Conservation (phyloP, 352 stramenopile species). For the Thalassiosira hispida region DNA sequence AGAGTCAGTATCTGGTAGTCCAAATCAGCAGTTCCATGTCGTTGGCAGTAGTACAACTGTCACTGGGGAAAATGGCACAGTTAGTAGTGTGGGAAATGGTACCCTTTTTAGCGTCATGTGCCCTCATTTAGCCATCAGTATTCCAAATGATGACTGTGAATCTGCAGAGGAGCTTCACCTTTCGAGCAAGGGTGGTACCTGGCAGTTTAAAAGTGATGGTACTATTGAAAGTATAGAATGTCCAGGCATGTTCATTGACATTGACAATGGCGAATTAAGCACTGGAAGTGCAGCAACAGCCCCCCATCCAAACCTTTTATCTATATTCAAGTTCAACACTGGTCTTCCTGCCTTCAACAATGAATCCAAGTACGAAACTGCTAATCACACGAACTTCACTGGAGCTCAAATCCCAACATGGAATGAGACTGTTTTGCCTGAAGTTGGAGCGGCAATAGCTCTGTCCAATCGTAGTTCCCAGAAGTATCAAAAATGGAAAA, state of each 20-base stretch:
- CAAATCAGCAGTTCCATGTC: not conserved
- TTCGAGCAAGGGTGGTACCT: not conserved
- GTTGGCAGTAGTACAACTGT: not conserved
- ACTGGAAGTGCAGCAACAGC: not conserved
- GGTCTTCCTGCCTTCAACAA: not conserved
- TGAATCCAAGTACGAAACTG: too few relatives aligned
- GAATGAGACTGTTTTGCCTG: not conserved
- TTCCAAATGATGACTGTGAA: not conserved
- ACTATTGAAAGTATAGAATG: slow-evolving; percentile 2
- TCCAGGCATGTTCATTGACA: not conserved
- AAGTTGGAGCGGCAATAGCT: not conserved
- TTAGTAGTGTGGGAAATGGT: too few relatives aligned
- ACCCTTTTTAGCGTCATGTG: not conserved
- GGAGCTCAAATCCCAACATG: too few relatives aligned
- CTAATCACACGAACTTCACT: too few relatives aligned
- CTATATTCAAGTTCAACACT: not conserved
- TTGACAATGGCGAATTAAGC: not conserved
- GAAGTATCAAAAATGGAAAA: not conserved
- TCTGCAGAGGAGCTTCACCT: not conserved
- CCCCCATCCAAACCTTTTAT: not conserved
- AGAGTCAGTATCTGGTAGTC: slow-evolving; percentile 2
- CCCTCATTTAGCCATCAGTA: not conserved
- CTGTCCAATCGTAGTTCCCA: not conserved
- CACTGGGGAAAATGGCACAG: not conserved
- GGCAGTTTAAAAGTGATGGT: slow-evolving; percentile 3